Evolutionary conservation across 352 stramenopile species (phyloP), one percentile per base, ranked within the genome.

Genomic region (Phytopythium chamaehyphon): DNA sequence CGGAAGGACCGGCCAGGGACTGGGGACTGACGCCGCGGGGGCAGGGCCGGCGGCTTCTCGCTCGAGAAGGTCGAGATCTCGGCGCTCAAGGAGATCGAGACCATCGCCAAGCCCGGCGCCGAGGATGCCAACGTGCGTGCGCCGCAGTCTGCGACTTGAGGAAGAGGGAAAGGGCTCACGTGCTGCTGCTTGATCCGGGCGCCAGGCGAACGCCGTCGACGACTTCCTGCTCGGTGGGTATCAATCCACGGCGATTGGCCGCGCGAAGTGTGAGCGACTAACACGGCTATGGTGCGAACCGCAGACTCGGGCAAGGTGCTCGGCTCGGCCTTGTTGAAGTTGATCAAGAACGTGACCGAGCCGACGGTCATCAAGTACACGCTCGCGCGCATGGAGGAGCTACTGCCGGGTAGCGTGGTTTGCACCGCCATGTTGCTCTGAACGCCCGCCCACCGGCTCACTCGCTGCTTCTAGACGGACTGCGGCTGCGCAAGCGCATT

Each of bases 291-390:
- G 21, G 6, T 40, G 15, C 10, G 19, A 21, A 37, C n/a, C 47
- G 40, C 63, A 81, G 83, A 89, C 65, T 82, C 71, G 54, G 83
- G 81, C 18, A 64, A 57, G 62, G 61, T 71, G 46, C 64, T 95
- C 36, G 82, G 64, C 12, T 69, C 64, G 37, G 78, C 77, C 15
- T 61, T 95, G 54, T 64, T 95, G 37, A 95, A 95, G 62, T 55
- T 95, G 33, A 66, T 95, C 35, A 91, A 91, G 73, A 91, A 95
- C 62, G 83, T 95, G 57, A 95, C 84, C 7, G 84, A 95, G 50
- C 81, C 83, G 14, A 89, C 84, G 6, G 84, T 95, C 26, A 71
- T 95, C 49, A 89, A 89, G 48, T 95, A 95, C 62, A 84, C 82
- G 50, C 71, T 95, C 31, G 84, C 84, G 3, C 82, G 84, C 57